phyloP scores from a whole-genome alignment of 176 grass and related monocot species.

The sorghum (Sorghum bicolor) region DNA sequence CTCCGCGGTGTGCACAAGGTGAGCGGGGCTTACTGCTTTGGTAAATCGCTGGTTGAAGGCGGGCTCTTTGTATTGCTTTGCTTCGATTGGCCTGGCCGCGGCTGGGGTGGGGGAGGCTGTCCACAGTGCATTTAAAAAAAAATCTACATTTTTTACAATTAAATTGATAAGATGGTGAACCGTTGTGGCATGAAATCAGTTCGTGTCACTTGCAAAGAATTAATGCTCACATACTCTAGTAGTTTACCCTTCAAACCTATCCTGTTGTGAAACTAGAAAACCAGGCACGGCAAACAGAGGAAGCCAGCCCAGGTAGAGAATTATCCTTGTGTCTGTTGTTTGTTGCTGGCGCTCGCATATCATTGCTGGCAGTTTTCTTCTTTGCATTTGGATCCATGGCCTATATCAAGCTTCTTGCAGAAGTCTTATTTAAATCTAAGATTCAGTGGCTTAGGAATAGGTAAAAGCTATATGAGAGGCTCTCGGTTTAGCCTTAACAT shows the following conservation, averaged over 20 bases:
- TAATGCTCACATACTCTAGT: too few relatives aligned
- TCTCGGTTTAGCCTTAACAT: neutral
- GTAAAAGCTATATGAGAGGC: neutral
- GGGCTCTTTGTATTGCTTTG: neutral
- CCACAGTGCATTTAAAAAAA: neutral
- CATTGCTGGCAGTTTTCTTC: neutral
- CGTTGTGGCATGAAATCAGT: too few relatives aligned
- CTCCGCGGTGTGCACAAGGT: conserved; percentile 6
- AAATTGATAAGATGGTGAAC: neutral
- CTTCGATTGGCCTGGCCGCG: neutral
- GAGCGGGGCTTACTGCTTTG: neutral
- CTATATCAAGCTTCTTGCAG: neutral
- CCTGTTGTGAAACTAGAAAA: too few relatives aligned
- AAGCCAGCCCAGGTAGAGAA: too few relatives aligned
- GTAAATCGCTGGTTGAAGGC: conserved; percentile 20
- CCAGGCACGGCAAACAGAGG: too few relatives aligned
- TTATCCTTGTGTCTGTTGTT: too few relatives aligned
- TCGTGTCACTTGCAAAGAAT: too few relatives aligned
- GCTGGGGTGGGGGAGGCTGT: neutral
- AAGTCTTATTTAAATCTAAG: neutral
- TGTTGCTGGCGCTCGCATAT: too few relatives aligned
- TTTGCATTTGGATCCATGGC: neutral
- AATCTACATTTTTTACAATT: neutral
- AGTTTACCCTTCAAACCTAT: too few relatives aligned
- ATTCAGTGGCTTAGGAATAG: neutral